These are phyloP conservation scores for Diaporthe capsici DNA, from an alignment of 2,329 filamentous ascomycete species.

Conservation along the genomic window DNA sequence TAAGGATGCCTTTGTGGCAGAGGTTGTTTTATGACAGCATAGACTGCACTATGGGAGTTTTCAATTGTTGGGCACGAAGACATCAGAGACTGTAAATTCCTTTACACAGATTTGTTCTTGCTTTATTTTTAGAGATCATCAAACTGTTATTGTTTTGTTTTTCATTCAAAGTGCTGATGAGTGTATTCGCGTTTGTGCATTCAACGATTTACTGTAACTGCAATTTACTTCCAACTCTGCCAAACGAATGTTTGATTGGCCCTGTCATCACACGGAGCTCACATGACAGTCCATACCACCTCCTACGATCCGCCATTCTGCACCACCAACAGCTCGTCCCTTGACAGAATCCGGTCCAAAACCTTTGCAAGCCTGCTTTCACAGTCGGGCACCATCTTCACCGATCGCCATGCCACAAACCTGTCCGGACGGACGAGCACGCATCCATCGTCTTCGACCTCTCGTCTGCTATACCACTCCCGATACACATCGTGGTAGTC, in stretches of 20 bases:
- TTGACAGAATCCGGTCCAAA: constrained; percentile 33
- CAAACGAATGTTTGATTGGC: neutral
- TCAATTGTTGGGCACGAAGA: neutral
- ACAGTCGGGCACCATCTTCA: constrained; percentile 28
- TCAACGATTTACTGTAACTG: neutral
- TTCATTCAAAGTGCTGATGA: neutral
- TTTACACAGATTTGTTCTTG: neutral
- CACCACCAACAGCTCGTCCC: neutral
- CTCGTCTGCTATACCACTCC: constrained; percentile 62
- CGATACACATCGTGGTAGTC: constrained; percentile 68
- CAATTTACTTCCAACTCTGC: no score
- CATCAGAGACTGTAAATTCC: neutral
- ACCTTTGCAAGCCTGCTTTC: constrained; percentile 39
- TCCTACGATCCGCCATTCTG: neutral
- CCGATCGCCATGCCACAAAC: constrained; percentile 64
- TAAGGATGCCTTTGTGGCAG: neutral
- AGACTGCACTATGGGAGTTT: neutral
- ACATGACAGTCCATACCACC: no score
- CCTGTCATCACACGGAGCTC: neutral
- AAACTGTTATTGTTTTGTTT: neutral
- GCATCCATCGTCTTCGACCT: constrained; percentile 65
- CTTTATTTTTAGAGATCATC: neutral
- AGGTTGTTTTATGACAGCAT: neutral
- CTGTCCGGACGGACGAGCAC: constrained; percentile 66
- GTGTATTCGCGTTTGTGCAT: neutral